Evolutionary conservation across 2,329 filamentous ascomycete genomes (phyloP).

Genomic region (Hypoxylon sp.): DNA sequence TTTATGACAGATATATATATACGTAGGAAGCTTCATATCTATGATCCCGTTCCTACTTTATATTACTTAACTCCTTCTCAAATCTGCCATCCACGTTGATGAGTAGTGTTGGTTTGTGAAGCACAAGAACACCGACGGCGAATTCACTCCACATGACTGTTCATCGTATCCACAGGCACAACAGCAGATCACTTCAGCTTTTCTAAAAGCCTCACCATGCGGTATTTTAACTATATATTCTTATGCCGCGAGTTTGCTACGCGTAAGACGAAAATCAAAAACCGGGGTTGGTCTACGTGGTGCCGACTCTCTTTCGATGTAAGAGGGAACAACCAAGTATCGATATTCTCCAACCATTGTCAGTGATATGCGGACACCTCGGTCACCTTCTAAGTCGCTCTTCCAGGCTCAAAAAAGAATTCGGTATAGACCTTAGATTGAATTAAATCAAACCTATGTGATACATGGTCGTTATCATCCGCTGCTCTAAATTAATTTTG

Average conservation of each 20-base stretch:
- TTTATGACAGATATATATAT: neutral
- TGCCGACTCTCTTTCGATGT: conserved; percentile 8
- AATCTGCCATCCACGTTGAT: neutral
- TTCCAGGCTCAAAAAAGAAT: neutral
- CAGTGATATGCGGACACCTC: neutral
- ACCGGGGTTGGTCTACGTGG: conserved; percentile 5
- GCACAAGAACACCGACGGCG: conserved; percentile 1
- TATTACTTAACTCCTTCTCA: neutral
- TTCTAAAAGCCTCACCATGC: conserved; percentile 3
- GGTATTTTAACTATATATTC: conserved; percentile 3
- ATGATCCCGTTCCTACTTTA: neutral
- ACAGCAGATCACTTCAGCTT: conserved; percentile 15
- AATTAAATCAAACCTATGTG: conserved; percentile 28
- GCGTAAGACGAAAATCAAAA: conserved; percentile 16
- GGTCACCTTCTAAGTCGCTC: neutral
- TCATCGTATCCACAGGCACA: conserved; percentile 17
- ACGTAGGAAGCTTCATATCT: neutral
- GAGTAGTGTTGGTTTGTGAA: conserved; percentile 14
- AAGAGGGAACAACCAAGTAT: conserved; percentile 16
- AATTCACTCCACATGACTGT: conserved; percentile 31
- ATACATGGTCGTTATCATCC: conserved; percentile 34
- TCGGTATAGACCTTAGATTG: conserved; percentile 20
- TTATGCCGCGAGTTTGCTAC: conserved; percentile 28
- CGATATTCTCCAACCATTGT: neutral
- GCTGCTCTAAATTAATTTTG: conserved; percentile 26